phyloP scores from a whole-genome alignment of 2,329 filamentous ascomycete genomes.

The Intubia oerlemansii region DNA sequence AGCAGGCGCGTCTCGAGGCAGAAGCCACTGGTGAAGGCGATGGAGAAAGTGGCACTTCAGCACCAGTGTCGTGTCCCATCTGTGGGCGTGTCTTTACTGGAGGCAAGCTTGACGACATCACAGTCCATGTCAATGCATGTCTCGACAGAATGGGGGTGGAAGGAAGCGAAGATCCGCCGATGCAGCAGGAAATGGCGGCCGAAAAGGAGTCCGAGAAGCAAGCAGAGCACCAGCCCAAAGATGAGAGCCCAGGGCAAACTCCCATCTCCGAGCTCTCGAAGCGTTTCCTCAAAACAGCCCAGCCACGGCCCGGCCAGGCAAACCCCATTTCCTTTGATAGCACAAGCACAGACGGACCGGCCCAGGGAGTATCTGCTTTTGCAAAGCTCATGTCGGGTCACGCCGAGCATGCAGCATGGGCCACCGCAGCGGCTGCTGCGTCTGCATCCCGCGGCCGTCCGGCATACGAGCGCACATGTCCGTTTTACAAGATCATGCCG shows the following conservation, averaged over 20 bases:
- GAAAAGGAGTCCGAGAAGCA: neutral
- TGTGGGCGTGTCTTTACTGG: constrained; percentile 46
- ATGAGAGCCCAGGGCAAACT: too few species aligned
- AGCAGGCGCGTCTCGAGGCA: constrained; percentile 46
- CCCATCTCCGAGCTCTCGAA: constrained; percentile 20
- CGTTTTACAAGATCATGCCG: constrained; percentile 96
- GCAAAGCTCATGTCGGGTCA: constrained; percentile 83
- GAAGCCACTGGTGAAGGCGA: constrained; percentile 21
- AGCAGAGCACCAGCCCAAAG: neutral
- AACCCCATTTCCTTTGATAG: constrained; percentile 53
- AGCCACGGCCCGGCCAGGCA: constrained; percentile 58
- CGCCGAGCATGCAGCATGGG: constrained; percentile 80
- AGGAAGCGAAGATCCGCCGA: too few species aligned
- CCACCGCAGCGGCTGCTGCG: constrained; percentile 62
- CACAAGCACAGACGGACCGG: constrained; percentile 4
- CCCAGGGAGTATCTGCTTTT: constrained; percentile 44
- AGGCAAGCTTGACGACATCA: constrained; percentile 33
- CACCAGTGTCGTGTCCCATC: constrained; percentile 46
- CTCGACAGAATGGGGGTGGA: constrained; percentile 39
- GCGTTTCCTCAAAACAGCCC: constrained; percentile 43
- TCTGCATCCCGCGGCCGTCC: constrained; percentile 61
- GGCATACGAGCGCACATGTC: constrained; percentile 75
- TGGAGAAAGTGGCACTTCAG: too few species aligned
- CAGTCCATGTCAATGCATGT: constrained; percentile 78
- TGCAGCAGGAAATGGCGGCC: neutral